A percentile compares a stretch with the other conserved stretches of the same genome.
Evolutionary conservation across 2,329 filamentous ascomycete genomes (phyloP).

Genomic region (Sordariomycetes sp.): DNA sequence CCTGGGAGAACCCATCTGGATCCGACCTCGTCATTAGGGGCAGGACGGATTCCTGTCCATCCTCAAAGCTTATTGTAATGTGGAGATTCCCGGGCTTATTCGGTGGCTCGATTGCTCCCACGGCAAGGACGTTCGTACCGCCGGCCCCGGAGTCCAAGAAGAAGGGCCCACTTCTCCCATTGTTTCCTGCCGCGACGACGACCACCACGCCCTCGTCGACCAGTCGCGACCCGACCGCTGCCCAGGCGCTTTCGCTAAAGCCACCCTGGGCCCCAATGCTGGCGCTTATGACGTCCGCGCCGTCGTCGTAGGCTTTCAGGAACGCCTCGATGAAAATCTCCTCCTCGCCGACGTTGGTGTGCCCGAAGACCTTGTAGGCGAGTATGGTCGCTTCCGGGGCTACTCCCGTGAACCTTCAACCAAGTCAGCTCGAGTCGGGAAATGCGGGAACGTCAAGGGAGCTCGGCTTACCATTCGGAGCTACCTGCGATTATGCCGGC

Average conservation of each 20-base stretch:
- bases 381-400: slow-evolving; percentile 13
- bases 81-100: background rate
- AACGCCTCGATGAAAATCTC: slow-evolving; percentile 22
- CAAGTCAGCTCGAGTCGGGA: background rate
- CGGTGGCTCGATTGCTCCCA: slow-evolving; percentile 26
- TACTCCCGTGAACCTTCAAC: slow-evolving; percentile 9
- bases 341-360: slow-evolving; percentile 11
- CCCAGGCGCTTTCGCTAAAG: slow-evolving; percentile 29
- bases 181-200: slow-evolving; percentile 40
- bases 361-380: slow-evolving; percentile 8
- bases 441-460: background rate
- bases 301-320: slow-evolving; percentile 21
- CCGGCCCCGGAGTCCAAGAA: slow-evolving; percentile 28
- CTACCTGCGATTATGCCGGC: slow-evolving; percentile 15
- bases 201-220: slow-evolving; percentile 35
- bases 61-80: background rate
- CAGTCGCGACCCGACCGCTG: slow-evolving; percentile 26
- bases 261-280: slow-evolving; percentile 27
- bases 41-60: background rate
- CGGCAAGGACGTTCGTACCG: slow-evolving; percentile 28
- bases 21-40: background rate
- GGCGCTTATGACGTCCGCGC: slow-evolving; percentile 29
- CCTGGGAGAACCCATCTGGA: slow-evolving; percentile 16
- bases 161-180: slow-evolving; percentile 36
- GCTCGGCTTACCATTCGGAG: background rate